Evolutionary conservation across 2,329 filamentous ascomycete genomes (phyloP).

Genomic region (Pseudogymnoascus sp.): DNA sequence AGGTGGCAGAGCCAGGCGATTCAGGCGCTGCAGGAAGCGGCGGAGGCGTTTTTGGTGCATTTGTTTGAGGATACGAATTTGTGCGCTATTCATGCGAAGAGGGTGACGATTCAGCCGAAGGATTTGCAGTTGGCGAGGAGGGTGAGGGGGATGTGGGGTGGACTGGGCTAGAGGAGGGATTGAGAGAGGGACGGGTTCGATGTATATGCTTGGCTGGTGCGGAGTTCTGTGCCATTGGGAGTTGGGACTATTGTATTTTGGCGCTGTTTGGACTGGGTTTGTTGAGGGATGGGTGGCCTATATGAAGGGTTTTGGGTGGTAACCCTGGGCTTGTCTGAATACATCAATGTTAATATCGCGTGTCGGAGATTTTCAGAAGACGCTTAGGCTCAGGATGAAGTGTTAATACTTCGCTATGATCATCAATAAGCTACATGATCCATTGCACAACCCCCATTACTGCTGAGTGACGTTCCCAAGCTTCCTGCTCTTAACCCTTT

Average conservation of each 20-base stretch:
- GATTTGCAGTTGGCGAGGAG: slow-evolving; percentile 87
- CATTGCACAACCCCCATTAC: not conserved
- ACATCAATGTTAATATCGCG: not conserved
- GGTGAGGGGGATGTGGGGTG: slow-evolving; percentile 72
- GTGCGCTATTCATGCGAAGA: slow-evolving; percentile 92
- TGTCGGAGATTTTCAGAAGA: not conserved
- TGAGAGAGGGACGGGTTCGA: not conserved
- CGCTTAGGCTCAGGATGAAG: not conserved
- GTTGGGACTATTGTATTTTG: not conserved
- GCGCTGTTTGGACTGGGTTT: not conserved
- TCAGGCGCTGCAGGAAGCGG: slow-evolving; percentile 83
- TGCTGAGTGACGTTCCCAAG: not conserved
- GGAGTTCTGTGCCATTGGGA: not conserved
- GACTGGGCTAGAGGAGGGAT: slow-evolving; percentile 42
- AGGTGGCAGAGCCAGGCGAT: slow-evolving; percentile 97
- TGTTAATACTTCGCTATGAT: not conserved
- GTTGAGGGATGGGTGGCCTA: not conserved
- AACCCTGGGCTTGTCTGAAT: not conserved
- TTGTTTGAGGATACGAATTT: slow-evolving; percentile 96
- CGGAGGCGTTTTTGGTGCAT: slow-evolving; percentile 93
- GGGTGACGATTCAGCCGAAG: slow-evolving; percentile 96
- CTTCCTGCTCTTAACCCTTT: not conserved
- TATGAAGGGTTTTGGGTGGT: not conserved
- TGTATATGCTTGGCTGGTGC: not conserved
- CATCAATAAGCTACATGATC: not conserved